Evolutionary conservation across 768 basidiomycete species (phyloP), one percentile per base, ranked within the genome.

Genomic region (Termitomyces bulborhizus): DNA sequence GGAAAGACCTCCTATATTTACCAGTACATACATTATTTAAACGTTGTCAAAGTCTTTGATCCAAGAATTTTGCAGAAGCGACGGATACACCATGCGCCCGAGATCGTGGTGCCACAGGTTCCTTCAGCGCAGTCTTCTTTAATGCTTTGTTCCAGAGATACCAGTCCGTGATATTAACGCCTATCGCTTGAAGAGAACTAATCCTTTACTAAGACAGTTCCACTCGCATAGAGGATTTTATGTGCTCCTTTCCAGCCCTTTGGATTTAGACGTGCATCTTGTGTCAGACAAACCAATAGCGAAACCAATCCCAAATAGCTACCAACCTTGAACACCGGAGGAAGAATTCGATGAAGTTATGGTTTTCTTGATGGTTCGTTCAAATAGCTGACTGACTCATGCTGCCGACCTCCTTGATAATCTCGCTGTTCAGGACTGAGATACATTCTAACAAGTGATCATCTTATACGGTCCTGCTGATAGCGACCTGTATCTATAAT

Each of bases 111-210:
- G 12, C 11, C 54, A 4, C 47, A 55, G 21, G 42, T 42, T 44
- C 46, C 46, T 16, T 43, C 50, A 8, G 46, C 56, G 4, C 18
- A 57, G 32, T 50, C 53, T 34, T 13, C 44, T 42, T 54, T 53
- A 4, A 57, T 57, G 45, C 39, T 40, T 13, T 27, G 57, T 44
- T 42, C 56, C 8, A 48, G 53, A 37, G 56, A 60, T 36, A 34
- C 49, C 11, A n/a, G 59, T 60, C 11, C 32, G 56, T 55, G 40
- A 32, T 27, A 27, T 3, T 21, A 12, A 40, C 32, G 3, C 15
- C 21, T 8, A n/a, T n/a, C 13, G 1, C 9, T 5, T 37, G 8
- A n/a, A 29, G 3, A 27, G n/a, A 31, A 13, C 26, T 56, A 24
- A 56, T 40, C 16, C 16, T 32, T 4, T 16, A 31, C 46, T 18